A percentile compares a stretch with the other conserved stretches of the same genome.
phyloP scores from a whole-genome alignment of 805 yeast genomes.

The Metschnikowia colocasiae region DNA sequence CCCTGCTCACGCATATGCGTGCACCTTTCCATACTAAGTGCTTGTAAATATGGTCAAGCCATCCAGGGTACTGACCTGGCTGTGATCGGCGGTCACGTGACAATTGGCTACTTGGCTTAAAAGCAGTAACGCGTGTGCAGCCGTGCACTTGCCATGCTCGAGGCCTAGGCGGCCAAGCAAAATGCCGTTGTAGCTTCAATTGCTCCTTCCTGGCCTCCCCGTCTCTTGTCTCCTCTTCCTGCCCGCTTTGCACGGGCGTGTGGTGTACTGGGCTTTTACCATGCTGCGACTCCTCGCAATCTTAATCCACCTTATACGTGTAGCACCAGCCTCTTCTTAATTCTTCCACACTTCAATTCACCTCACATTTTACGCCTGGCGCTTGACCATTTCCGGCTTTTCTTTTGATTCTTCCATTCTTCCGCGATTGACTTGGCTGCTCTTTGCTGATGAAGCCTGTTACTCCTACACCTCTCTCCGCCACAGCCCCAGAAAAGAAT shows the following conservation, averaged over 20 bases:
- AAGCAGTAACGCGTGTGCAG: too few relatives aligned
- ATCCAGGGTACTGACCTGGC: too few relatives aligned
- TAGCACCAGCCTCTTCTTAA: not conserved
- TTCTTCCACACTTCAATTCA: not conserved
- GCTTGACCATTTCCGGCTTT: not conserved
- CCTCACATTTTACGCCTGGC: not conserved
- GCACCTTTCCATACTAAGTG: too few relatives aligned
- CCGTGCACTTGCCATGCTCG: too few relatives aligned
- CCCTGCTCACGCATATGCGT: too few relatives aligned
- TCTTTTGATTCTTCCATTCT: not conserved
- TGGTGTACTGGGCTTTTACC: slow-evolving; percentile 1
- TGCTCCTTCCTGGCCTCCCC: too few relatives aligned
- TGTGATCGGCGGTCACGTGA: too few relatives aligned
- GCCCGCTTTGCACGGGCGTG: not conserved
- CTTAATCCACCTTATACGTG: not conserved
- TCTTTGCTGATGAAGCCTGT: not conserved
- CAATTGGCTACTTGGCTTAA: too few relatives aligned
- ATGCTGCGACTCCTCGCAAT: slow-evolving; percentile 1
- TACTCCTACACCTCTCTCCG: not conserved
- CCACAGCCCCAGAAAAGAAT: not conserved
- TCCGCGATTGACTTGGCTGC: not conserved
- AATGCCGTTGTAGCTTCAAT: too few relatives aligned
- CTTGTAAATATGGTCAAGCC: too few relatives aligned
- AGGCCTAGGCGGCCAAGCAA: too few relatives aligned
- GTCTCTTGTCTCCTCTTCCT: too few relatives aligned